Evolutionary conservation across 192 early-diverging fungal species (phyloP).

Genomic region (Linnemannia hyalina): DNA sequence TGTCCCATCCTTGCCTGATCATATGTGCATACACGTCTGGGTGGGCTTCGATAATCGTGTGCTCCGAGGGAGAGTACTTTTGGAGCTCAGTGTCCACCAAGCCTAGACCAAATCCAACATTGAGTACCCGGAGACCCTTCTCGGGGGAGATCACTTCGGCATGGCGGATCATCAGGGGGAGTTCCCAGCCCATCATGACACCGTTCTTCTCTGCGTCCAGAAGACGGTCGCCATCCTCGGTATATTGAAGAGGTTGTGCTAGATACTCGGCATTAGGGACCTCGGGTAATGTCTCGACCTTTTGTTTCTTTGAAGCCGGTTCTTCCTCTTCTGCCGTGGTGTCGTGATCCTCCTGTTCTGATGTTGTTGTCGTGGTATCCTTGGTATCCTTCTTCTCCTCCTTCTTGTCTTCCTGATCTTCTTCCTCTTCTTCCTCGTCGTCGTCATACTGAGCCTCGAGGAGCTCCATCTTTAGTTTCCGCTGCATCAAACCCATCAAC

Average conservation of each 20-base stretch:
- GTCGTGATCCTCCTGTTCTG: not conserved
- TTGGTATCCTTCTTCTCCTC: not conserved
- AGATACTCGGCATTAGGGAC: conserved; percentile 86
- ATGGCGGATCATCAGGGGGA: conserved; percentile 91
- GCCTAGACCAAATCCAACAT: conserved; percentile 93
- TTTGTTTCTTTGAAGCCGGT: conserved; percentile 34
- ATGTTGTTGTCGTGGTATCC: not conserved
- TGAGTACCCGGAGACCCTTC: conserved; percentile 72
- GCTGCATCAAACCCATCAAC: conserved; percentile 68
- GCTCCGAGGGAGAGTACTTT: conserved; percentile 72
- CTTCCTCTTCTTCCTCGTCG: conserved; percentile 56
- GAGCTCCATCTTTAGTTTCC: conserved; percentile 38
- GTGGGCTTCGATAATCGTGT: conserved; percentile 97
- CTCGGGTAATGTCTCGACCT: conserved; percentile 49
- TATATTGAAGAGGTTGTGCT: conserved; percentile 80
- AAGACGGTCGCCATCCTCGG: conserved; percentile 78
- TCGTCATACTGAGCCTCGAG: conserved; percentile 48
- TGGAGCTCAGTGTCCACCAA: conserved; percentile 90
- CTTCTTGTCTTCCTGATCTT: not conserved
- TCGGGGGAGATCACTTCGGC: conserved; percentile 79
- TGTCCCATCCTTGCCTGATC: conserved; percentile 87
- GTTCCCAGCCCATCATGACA: conserved; percentile 99
- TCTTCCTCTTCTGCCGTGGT: not conserved
- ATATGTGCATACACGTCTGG: conserved; percentile 95
- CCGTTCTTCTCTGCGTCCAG: conserved; percentile 91